Base-by-base conservation (phyloP, 2,329 filamentous ascomycete genomes). In the Penicillium expansum region DNA sequence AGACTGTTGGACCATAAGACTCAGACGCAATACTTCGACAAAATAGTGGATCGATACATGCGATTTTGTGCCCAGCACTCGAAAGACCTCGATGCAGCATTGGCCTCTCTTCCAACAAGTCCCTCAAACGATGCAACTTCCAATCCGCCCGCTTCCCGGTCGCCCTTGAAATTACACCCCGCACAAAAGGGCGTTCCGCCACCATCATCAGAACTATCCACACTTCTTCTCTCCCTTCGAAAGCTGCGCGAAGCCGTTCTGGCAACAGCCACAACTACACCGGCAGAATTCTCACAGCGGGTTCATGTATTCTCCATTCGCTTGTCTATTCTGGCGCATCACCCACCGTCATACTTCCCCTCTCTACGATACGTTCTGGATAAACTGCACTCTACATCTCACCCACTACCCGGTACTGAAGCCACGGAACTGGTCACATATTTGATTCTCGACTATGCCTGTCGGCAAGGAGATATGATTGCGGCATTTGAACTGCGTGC, bases 221-320 rank as follows among this genome's bases (percentile, higher is more conserved):
- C 84, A 20, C 86, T 97, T 51, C 81, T 97, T 52, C 84, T 90
- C 67, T 90, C 93, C 3, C 87, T 97, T 70, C 87, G 94, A 60
- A 97, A 97, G 73, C 84, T 99, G 32, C 86, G 94, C 55, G 94
- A 99, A 78, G 92, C 88, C 24, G 87, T 97, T 47, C 85, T 96
- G 3, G 90, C 76, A 55, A 76, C 75, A n/a, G 69, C 90, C 13
- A 87, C 89, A 9, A 85, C 86, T 52, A 86, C 92, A 20, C 79
- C 82, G 35, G 90, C 96, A 69, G 80, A 84, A 51, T 99, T 99
- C 74, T 87, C 93, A 1, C 86, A 89, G n/a, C 87, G 92, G 65
- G 90, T 87, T 16, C 96, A 97, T 75, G 86, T 96, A 60, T 97
- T 97, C 79, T 91, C 90, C 67, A 90, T 96, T 66, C 88, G 92